Base-by-base conservation (phyloP, 495 filamentous ascomycete species). In the Podospora didyma region DNA sequence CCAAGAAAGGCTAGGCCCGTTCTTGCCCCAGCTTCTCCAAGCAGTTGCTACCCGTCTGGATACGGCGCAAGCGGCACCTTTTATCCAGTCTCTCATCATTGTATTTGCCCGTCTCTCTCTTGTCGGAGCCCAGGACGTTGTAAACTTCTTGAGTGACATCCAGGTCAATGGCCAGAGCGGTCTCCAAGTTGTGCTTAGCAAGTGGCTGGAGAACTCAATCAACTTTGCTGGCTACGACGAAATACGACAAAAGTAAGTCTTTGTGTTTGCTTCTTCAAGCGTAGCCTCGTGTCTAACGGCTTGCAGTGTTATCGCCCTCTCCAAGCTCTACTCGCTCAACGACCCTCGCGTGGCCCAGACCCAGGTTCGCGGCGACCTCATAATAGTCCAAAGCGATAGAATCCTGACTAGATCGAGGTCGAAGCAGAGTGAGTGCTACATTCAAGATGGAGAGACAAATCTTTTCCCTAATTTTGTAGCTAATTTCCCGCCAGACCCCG, bases 181-280 rank as follows among this genome's bases (percentile, higher is more conserved):
- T 12, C 76, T 98, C 7, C 82, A 90, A 51, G 85, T 97, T 2
- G 94, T 98, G 14, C 72, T 98, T 58, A 79, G 84, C 72, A 97
- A 97, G 71, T 98, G 94, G 94, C 79, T 97, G 0, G 93, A 96
- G 71, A 94, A 97, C 70, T 96, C 92, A 2, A 82, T 94, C 72
- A 96, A 87, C 68, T 97, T 98, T 71, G 89, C 90, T 7, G 94
- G 94, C 19, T 98, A 97, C 63, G 92, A 97, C 62, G 92, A 96
- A 69, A 97, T 96, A 63, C 79, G 92, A 62, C 91, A 96, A 68
- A 98, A 97, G 87, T 90, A 73, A 69, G 82, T 73, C 16, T 9
- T 48, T 35, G 19, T 4, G 35, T 44, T 2, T 9, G 23, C 34
- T 16, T 7, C 31, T 19, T 10, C 3, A 31, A 6, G n/a, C 14